phyloP scores from a whole-genome alignment of 139 green algal genomes.

The Asterochloris erici region DNA sequence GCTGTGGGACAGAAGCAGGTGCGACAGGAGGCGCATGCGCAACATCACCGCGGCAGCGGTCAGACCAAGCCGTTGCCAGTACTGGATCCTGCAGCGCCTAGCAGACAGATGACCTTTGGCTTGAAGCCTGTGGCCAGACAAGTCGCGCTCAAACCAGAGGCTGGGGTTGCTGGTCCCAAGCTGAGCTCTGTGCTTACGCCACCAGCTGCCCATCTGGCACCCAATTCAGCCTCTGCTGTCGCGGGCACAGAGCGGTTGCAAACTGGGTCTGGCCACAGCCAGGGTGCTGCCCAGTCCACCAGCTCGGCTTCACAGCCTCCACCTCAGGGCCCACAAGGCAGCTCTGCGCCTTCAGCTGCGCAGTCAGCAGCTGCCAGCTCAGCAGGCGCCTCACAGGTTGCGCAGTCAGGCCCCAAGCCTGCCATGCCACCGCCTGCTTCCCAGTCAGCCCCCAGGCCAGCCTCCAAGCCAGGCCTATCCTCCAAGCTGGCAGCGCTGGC shows the following conservation, averaged over 20 bases:
- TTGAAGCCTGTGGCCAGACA: not conserved
- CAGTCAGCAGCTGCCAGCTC: not conserved
- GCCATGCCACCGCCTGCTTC: not conserved
- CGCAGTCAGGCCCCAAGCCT: not conserved
- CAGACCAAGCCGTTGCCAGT: not conserved
- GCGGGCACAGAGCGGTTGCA: not conserved
- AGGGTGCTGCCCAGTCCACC: not conserved
- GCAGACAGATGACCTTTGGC: constrained; percentile 6
- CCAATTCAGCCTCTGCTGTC: not conserved
- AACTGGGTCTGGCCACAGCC: not conserved
- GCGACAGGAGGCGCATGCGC: not conserved
- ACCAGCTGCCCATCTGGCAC: not conserved
- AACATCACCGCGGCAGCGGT: not conserved
- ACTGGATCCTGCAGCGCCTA: not conserved
- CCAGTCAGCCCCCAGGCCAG: not conserved
- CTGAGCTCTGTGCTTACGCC: not conserved
- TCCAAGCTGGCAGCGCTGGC: constrained; percentile 9
- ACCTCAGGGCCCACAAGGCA: not conserved
- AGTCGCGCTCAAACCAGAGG: not conserved
- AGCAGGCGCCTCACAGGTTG: not conserved
- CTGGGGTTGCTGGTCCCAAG: constrained; percentile 5
- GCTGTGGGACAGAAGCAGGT: not conserved
- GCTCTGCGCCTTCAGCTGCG: not conserved
- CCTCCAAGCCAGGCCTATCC: not conserved
- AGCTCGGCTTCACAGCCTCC: not conserved